These are phyloP conservation scores for Pseudopyrenochaeta lycopersici DNA, from an alignment of 2,329 filamentous ascomycete genomes.

Conservation along the genomic window DNA sequence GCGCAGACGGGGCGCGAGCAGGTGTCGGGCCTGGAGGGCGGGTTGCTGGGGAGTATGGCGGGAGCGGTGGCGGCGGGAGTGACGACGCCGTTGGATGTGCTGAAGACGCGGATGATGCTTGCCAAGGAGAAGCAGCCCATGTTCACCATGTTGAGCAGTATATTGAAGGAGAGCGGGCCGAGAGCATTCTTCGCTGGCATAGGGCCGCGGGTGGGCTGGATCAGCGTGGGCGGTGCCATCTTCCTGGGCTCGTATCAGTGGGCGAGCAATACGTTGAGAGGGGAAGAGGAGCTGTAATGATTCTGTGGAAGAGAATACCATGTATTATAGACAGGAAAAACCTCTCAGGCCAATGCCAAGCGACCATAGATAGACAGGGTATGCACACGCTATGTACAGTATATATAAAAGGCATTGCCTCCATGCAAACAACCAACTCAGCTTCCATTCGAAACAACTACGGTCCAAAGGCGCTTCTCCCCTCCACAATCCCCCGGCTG, in stretches of 20 bases:
- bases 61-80: slow-evolving; percentile 86
- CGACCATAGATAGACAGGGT: neutral
- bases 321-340: neutral
- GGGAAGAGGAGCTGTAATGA: slow-evolving; percentile 33
- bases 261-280: slow-evolving; percentile 77
- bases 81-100: slow-evolving; percentile 92
- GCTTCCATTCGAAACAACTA: slow-evolving; percentile 1
- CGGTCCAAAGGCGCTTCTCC: slow-evolving; percentile 24
- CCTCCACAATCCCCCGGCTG: slow-evolving; percentile 27
- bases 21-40: slow-evolving; percentile 79
- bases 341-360: slow-evolving; percentile 1
- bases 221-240: slow-evolving; percentile 90
- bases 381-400: slow-evolving; percentile 2
- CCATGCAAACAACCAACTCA: neutral
- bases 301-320: neutral
- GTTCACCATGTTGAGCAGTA: slow-evolving; percentile 67
- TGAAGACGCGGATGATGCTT: slow-evolving; percentile 97
- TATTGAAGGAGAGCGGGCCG: slow-evolving; percentile 71
- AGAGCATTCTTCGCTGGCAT: slow-evolving; percentile 78
- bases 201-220: slow-evolving; percentile 90
- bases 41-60: slow-evolving; percentile 81
- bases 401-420: neutral
- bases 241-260: slow-evolving; percentile 95
- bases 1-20: slow-evolving; percentile 54
- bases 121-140: slow-evolving; percentile 72